Conservation (phyloP, 768 basidiomycete species). For the Botryobasidium botryosum region DNA sequence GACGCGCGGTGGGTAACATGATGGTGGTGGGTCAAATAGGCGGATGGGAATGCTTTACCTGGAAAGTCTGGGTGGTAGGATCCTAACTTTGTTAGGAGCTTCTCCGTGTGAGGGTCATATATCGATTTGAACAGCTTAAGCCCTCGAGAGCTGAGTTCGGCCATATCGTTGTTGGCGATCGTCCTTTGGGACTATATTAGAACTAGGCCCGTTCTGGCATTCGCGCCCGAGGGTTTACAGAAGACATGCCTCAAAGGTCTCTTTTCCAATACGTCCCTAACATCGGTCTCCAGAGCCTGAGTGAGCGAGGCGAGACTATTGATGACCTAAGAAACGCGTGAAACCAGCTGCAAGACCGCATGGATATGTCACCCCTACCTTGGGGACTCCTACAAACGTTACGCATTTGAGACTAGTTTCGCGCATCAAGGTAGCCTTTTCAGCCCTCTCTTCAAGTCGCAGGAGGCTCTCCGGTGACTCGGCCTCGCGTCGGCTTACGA, state of each 20-base stretch:
- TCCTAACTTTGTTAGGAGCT: slow-evolving; percentile 73
- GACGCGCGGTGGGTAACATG: background rate
- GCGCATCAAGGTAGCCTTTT: slow-evolving; percentile 69
- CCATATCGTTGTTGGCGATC: slow-evolving; percentile 37
- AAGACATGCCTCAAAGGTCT: background rate
- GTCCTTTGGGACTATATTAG: too few relatives aligned
- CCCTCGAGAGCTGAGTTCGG: slow-evolving; percentile 52
- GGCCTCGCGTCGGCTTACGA: slow-evolving; percentile 23
- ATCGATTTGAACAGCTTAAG: slow-evolving; percentile 67
- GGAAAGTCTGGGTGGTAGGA: slow-evolving; percentile 90
- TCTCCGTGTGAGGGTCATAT: slow-evolving; percentile 77
- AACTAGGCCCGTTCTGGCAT: too few relatives aligned
- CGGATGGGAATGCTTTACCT: slow-evolving; percentile 35
- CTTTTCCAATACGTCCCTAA: slow-evolving; percentile 27
- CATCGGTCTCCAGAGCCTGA: slow-evolving; percentile 65
- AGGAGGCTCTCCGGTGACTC: slow-evolving; percentile 22
- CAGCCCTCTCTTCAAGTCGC: slow-evolving; percentile 38
- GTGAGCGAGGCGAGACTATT: slow-evolving; percentile 61
- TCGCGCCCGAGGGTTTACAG: too few relatives aligned
- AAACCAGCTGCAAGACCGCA: background rate
- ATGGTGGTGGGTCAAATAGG: slow-evolving; percentile 3
- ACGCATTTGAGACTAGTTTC: slow-evolving; percentile 80
- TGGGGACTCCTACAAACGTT: slow-evolving; percentile 76
- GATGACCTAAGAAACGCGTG: slow-evolving; percentile 39
- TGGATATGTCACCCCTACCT: slow-evolving; percentile 35